Evolutionary conservation across 2,329 filamentous ascomycete genomes (phyloP), one percentile per base, ranked within the genome.

Genomic region (Cladosporium sp.): DNA sequence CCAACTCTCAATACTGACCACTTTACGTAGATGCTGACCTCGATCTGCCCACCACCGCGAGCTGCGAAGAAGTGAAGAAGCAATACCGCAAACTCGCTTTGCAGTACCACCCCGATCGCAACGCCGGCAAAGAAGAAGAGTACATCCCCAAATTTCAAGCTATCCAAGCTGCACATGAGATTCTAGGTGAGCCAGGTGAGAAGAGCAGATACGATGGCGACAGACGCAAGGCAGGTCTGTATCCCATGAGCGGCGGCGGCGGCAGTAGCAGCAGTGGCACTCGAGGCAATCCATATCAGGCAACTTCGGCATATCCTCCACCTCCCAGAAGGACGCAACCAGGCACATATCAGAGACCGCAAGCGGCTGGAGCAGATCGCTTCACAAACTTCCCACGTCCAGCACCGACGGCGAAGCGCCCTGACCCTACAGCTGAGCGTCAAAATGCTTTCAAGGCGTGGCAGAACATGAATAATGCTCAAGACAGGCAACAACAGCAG

Each of bases 31-130:
- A 97, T 79, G 89, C 88, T 68, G 92, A 96, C 80, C 83, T 97
- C 64, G 91, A 91, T 69, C 80, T 97, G 65, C 78, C 86, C 1
- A 81, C 85, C 12, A 85, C 84, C 72, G 91, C 91, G 62, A 87
- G 90, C 70, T 80, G 87, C 52, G 86, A 88, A 33, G 91, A 95
- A 49, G 88, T 96, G 75, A 94, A 92, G 81, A 95, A 90, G 78
- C 90, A 93, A 73, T 97, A 93, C 78, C 87, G 90, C 71, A 93
- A 92, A 78, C 85, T 96, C 74, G 92, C 92, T 57, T 82, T 96
- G 56, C 91, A 91, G 77, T 96, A 91, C 73, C 93, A 97, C 74
- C 93, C 93, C 8, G 93, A 97, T 76, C 89, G 93, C 67, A 96
- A 97, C 74, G 91, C 90, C 12, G 93, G 93, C 61, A 87, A 86